Base-by-base conservation (phyloP, 2,329 filamentous ascomycete species). In the Fusarium sp. region DNA sequence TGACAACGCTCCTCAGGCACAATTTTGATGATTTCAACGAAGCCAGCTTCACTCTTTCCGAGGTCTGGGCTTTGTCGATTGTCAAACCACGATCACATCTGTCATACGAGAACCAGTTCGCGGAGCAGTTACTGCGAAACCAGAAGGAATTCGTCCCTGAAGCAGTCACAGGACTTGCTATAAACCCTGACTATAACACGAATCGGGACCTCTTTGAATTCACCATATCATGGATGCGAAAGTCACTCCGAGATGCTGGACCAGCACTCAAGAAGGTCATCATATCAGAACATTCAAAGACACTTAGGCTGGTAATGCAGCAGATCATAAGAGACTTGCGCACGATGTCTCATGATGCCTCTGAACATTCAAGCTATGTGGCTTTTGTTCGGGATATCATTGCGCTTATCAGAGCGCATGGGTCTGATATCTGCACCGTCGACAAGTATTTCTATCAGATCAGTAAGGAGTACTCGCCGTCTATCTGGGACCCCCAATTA, bases 361-460 rank as follows among this genome's bases (percentile, higher is more conserved):
- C 64, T 2, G 80, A 82, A 40, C 86, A 88, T 58, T 67, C 74
- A 4, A 60, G 72, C 33, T 87, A 85, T 67, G 81, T 88, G 46
- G 72, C 74, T 1, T 88, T 88, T 67, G 80, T 86, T 14, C 83
- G 82, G 35, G 76, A 79, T 18, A 80, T 88, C 42, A 81, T 89
- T 56, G 80, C 80, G 5, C 76, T 88, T 25, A 84, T 89, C 69
- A 82, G 83, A 71, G 83, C 84, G 1, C 81, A 88, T 67, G 84
- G 81, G 6, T 76, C 81, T 23, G 85, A 86, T 45, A 80, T 88
- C 36, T 86, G 85, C 72, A 75, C 79, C 1, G 78, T 88, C 6
- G 85, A 88, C 68, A 73, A 78, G 3, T 89, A 85, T 72, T 89
- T 85, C 75, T 86, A 84, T 59, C 83, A 86, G 59, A 84, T 86